A percentile compares a stretch with the other conserved stretches of the same genome.
Conservation (phyloP, 1,284 basidiomycete species). For the Gomphus bonarii region DNA sequence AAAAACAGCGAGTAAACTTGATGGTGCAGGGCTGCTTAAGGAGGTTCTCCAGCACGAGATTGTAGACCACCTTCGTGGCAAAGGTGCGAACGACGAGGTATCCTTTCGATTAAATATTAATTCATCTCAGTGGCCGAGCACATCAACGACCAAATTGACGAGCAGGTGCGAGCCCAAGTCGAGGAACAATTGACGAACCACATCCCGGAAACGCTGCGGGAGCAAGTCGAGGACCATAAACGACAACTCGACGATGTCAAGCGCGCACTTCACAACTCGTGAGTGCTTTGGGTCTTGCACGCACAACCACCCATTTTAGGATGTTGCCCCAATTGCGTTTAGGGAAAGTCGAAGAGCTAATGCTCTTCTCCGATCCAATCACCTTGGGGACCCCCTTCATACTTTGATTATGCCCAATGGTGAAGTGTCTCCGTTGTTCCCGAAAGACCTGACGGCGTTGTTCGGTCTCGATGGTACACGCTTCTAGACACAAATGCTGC, state of each 20-base stretch:
- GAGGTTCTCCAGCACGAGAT: conserved; percentile 34
- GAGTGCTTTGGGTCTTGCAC: conserved; percentile 16
- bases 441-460: conserved; percentile 33
- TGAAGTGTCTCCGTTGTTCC: conserved; percentile 32
- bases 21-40: conserved; percentile 31
- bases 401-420: conserved; percentile 37
- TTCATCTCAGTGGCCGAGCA: conserved; percentile 29
- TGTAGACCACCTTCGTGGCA: conserved; percentile 30
- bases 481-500: neutral
- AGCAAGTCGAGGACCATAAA: conserved; percentile 36
- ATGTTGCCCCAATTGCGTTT: neutral
- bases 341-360: conserved; percentile 47
- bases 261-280: conserved; percentile 46
- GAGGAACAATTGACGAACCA: conserved; percentile 31
- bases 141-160: conserved; percentile 35
- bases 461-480: conserved; percentile 36
- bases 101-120: neutral
- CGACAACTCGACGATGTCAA: conserved; percentile 38
- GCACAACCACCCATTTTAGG: neutral
- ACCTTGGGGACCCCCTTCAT: conserved; percentile 29
- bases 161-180: conserved; percentile 26
- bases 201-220: conserved; percentile 35
- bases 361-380: conserved; percentile 30
- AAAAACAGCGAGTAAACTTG: neutral
- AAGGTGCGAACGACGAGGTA: conserved; percentile 25